Evolutionary conservation across 495 filamentous ascomycete genomes (phyloP), one percentile per base, ranked within the genome.

Genomic region (Penicillium goetzii): DNA sequence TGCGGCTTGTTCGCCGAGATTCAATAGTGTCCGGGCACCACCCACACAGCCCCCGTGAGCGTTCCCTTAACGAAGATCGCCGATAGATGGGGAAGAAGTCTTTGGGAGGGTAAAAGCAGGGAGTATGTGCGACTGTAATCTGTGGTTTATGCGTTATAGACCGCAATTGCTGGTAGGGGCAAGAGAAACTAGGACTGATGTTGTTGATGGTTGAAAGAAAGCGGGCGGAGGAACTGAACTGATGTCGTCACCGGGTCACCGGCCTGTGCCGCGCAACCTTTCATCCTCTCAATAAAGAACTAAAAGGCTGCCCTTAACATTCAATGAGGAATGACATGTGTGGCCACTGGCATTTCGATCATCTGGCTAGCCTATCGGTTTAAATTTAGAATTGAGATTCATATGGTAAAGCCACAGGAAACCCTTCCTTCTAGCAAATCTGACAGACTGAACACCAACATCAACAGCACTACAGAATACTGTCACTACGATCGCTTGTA

Each of bases 1-100:
- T 33, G 56, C 21, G 50, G 49, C 49, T 52, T 67, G 55, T 55
- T 55, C 25, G 63, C 66, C 62, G 62, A 56, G 61, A 65, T 60
- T 55, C 41, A 53, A 62, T 43, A 63, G 64, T 38, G 40, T 36
- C 64, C 60, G 54, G 53, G 25, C 43, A 63, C 57, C 54, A 40
- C 47, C 33, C 28, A 53, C 52, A 40, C 53, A 25, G 43, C 43
- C 38, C 54, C 40, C 21, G 21, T 36, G 25, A 56, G 52, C 49
- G 43, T 38, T 62, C 33, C 26, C 33, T 15, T 30, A 33, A 36
- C 26, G 43, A 49, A 26, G n/a, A 14, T 47, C 30, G 21, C 8
- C 1, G 30, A 40, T 47, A 2, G 9, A 15, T 23, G 23, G 23
- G 41, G 19, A 10, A 23, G 12, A 21, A 3, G 21, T 47, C 9